Percentiles rank a stretch among this genome's conserved stretches.
Evolutionary conservation across 2,329 filamentous ascomycete genomes (phyloP).

Genomic region (Sordariomycetes sp.): DNA sequence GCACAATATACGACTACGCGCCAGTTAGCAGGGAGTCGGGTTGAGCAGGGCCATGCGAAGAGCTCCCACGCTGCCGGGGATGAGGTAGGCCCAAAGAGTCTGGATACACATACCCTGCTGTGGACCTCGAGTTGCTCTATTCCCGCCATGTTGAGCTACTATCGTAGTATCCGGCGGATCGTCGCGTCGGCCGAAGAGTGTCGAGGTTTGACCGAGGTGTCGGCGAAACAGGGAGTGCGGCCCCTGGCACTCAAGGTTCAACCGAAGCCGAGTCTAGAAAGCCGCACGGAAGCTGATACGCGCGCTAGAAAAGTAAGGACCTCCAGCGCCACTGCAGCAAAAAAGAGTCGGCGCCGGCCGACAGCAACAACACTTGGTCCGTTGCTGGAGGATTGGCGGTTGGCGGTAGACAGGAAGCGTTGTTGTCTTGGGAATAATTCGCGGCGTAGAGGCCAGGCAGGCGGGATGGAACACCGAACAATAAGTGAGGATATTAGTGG

Average conservation of each 20-base stretch:
- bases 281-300: background rate
- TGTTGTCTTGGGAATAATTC: background rate
- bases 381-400: background rate
- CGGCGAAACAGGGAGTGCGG: background rate
- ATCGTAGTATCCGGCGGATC: background rate
- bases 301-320: background rate
- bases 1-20: constrained; percentile 84
- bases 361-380: background rate
- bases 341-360: background rate
- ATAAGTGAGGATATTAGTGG: background rate
- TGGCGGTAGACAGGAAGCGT: background rate
- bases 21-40: background rate
- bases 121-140: constrained; percentile 97
- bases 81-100: background rate
- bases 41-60: background rate
- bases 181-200: background rate
- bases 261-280: background rate
- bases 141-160: constrained; percentile 57
- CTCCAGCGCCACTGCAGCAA: background rate
- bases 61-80: background rate
- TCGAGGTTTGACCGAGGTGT: background rate
- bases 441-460: background rate
- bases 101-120: constrained; percentile 61
- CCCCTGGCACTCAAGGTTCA: background rate
- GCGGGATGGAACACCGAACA: too few species aligned